These are phyloP conservation scores for Leccinum barrowsii DNA, from an alignment of 768 basidiomycete species.

Conservation along the genomic window DNA sequence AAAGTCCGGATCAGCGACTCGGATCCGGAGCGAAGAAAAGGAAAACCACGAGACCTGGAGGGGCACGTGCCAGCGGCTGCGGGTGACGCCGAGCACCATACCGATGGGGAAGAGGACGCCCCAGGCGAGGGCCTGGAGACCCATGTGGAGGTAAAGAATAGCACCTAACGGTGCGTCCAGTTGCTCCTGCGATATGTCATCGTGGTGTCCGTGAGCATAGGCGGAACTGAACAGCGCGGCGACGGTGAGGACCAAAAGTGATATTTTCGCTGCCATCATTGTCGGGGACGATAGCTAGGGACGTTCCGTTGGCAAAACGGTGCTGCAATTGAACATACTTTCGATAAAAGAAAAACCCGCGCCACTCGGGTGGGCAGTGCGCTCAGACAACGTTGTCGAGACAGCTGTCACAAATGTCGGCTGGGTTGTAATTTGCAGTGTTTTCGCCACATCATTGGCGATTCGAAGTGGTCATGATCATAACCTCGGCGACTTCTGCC, in stretches of 20 bases:
- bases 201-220: conserved; percentile 59
- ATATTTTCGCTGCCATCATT: neutral
- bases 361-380: too few species aligned
- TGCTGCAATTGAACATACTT: too few species aligned
- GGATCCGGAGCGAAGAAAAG: neutral
- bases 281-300: neutral
- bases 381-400: too few species aligned
- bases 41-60: conserved; percentile 48
- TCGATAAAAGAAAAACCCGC: too few species aligned
- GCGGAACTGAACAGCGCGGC: conserved; percentile 3
- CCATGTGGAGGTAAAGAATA: conserved; percentile 81
- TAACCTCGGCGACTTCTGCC: too few species aligned
- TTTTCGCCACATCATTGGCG: too few species aligned
- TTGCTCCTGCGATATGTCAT: conserved; percentile 58
- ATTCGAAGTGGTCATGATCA: too few species aligned
- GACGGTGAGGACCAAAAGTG: conserved; percentile 10
- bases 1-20: neutral
- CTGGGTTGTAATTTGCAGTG: too few species aligned
- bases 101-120: conserved; percentile 83
- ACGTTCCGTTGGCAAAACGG: neutral
- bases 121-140: conserved; percentile 77
- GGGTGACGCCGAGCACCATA: conserved; percentile 69
- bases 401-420: too few species aligned
- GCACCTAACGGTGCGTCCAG: conserved; percentile 65
- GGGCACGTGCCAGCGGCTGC: conserved; percentile 89